Conservation (phyloP, 352 stramenopile species). For the Pythium plurisporium region DNA sequence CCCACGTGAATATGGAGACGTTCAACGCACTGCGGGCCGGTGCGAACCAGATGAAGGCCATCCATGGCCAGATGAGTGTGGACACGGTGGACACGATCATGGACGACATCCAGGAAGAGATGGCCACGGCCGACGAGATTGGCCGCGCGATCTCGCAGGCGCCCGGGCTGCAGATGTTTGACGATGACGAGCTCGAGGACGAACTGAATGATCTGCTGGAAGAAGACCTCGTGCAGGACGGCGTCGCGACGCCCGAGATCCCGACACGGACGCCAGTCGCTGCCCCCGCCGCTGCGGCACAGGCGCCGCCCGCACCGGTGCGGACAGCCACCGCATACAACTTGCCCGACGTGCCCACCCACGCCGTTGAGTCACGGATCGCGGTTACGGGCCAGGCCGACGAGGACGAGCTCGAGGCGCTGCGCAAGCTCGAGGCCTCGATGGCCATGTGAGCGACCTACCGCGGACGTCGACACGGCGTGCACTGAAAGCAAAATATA, state of each 20-base stretch:
- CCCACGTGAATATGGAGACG: conserved; percentile 95
- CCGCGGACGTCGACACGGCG: background rate
- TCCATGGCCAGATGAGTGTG: conserved; percentile 93
- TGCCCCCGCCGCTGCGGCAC: conserved; percentile 7
- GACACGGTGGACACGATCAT: conserved; percentile 98
- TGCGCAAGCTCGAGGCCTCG: conserved; percentile 81
- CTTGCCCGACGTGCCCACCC: conserved; percentile 75
- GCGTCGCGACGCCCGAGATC: conserved; percentile 87
- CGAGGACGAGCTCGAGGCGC: conserved; percentile 79
- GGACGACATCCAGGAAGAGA: conserved; percentile 97
- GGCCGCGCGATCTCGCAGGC: conserved; percentile 91
- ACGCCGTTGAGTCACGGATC: conserved; percentile 71
- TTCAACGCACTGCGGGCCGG: conserved; percentile 93
- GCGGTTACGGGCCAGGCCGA: conserved; percentile 65
- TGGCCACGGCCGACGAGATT: conserved; percentile 95
- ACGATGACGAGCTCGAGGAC: conserved; percentile 94
- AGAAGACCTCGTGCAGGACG: conserved; percentile 91
- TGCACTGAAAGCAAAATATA: background rate
- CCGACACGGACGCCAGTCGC: conserved; percentile 20
- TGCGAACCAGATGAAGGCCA: conserved; percentile 93
- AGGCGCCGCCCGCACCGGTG: conserved; percentile 15
- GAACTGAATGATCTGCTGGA: conserved; percentile 93
- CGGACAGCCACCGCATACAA: conserved; percentile 44
- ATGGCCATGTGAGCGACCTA: conserved; percentile 72
- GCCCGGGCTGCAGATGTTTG: conserved; percentile 88